Evolutionary conservation across 805 yeast genomes (phyloP), one percentile per base, ranked within the genome.

Genomic region (Metschnikowia lunata): DNA sequence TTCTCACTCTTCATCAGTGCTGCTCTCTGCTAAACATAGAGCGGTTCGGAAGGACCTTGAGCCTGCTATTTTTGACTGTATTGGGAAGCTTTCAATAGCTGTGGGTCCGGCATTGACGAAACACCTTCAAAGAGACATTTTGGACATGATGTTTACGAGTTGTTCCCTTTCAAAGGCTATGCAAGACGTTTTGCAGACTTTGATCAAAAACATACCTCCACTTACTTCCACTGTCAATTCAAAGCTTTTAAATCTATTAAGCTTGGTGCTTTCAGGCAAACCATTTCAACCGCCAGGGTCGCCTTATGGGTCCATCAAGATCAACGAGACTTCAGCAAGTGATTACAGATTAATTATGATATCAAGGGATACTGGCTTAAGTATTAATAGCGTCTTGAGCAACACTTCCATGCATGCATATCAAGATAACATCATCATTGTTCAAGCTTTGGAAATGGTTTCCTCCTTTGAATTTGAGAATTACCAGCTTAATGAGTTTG

Each of bases 41-140:
- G 63, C 73, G 2, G 60, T 67, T 27, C 74, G 90, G 46, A 83
- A 80, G 57, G 89, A 85, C 39, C 80, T 85, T 36, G 95, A 88
- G 52, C 84, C 87, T 0, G 89, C 96, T 1, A 79, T 91, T 15
- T 91, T 90, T 57, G 87, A 85, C 54, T 93, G 98, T 60, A 75
- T 91, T 36, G 88, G 95, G 0, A 85, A 88, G 64, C 67, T 93
- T 31, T 90, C 97, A 0, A 75, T 76, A 26, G 91, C 98, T 0
- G 88, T 91, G 12, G 97, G 97, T 0, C 95, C 96, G 10, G 95
- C 96, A 0, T 70, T 91, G 44, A 87, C 97, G 0, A 93, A 91
- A 58, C 89, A 88, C 60, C 67, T 93, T 43, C 90, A 88, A 51
- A 77, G 83, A 49, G 95, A 88, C 56, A 75, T 91, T 18, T 66